Evolutionary conservation across 441 rosid species (phyloP).

Genomic region (Breynia disticha): DNA sequence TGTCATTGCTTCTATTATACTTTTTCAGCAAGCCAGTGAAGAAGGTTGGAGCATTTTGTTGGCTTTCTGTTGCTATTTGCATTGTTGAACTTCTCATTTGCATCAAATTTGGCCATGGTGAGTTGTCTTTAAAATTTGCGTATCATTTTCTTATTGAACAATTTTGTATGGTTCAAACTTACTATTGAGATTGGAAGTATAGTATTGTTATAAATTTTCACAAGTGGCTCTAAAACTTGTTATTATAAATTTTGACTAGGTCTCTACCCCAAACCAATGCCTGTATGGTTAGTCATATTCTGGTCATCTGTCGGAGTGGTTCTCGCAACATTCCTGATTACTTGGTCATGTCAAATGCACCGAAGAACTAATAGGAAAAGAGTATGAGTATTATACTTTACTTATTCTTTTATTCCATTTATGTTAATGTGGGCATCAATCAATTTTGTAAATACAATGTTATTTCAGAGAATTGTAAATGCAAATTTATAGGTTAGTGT

Average conservation of each 20-base stretch:
- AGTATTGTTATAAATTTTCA: too few species aligned
- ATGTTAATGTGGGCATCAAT: constrained; percentile 18
- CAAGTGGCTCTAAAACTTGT: too few species aligned
- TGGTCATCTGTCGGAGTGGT: constrained; percentile 63
- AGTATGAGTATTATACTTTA: constrained; percentile 32
- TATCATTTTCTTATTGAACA: too few species aligned
- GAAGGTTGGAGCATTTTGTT: constrained; percentile 97
- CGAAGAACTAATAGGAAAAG: constrained; percentile 53
- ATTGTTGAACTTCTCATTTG: constrained; percentile 95
- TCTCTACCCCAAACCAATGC: constrained; percentile 84
- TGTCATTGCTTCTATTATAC: background rate
- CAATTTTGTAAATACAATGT: constrained; percentile 36
- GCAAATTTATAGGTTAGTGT: constrained; percentile 29
- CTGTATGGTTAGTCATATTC: constrained; percentile 55
- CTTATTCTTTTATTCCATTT: constrained; percentile 41
- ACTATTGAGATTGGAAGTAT: background rate
- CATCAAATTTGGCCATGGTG: constrained; percentile 97
- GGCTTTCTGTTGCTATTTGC: constrained; percentile 98
- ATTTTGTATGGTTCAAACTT: background rate
- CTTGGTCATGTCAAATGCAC: constrained; percentile 82
- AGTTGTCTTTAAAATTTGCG: constrained; percentile 1
- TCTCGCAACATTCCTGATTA: constrained; percentile 43
- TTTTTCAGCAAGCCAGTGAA: constrained; percentile 63
- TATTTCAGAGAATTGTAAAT: constrained; percentile 40
- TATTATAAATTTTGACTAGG: constrained; percentile 33